These are phyloP conservation scores for Hemisphaericaspora xylofermentans DNA, from an alignment of 1,139 yeast species.

Conservation along the genomic window DNA sequence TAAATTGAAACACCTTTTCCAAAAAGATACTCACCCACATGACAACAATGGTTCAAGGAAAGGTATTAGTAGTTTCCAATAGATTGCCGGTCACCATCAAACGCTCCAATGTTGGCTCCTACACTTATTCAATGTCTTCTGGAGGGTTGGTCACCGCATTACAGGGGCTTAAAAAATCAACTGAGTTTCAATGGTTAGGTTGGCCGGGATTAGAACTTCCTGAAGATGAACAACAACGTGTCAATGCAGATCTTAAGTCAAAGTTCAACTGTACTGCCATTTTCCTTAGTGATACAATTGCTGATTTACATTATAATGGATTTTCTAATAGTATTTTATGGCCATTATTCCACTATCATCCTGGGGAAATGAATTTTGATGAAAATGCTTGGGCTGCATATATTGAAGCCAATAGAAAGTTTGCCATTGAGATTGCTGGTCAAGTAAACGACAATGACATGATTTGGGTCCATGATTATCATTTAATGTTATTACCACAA, in stretches of 20 bases:
- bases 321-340: constrained; percentile 88
- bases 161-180: constrained; percentile 82
- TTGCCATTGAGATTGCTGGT: constrained; percentile 72
- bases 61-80: constrained; percentile 90
- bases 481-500: constrained; percentile 90
- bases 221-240: constrained; percentile 65
- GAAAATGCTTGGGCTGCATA: constrained; percentile 98
- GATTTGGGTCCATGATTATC: constrained; percentile 98
- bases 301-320: constrained; percentile 96
- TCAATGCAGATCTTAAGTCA: constrained; percentile 66
- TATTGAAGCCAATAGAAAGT: constrained; percentile 84
- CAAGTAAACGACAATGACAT: constrained; percentile 81
- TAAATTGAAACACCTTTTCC: neutral
- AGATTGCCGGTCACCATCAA: constrained; percentile 91
- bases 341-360: constrained; percentile 98
- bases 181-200: constrained; percentile 95
- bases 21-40: neutral
- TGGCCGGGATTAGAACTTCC: constrained; percentile 96
- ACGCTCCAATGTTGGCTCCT: constrained; percentile 58
- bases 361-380: constrained; percentile 98
- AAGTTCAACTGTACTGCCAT: constrained; percentile 91
- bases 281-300: constrained; percentile 80
- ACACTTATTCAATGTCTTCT: constrained; percentile 82
- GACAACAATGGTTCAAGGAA: constrained; percentile 43
- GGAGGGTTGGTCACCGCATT: constrained; percentile 97